A percentile compares a stretch with the other conserved stretches of the same genome.
Evolutionary conservation across 2,329 filamentous ascomycete species (phyloP).

Genomic region (Aspergillus pseudoviridinutans): DNA sequence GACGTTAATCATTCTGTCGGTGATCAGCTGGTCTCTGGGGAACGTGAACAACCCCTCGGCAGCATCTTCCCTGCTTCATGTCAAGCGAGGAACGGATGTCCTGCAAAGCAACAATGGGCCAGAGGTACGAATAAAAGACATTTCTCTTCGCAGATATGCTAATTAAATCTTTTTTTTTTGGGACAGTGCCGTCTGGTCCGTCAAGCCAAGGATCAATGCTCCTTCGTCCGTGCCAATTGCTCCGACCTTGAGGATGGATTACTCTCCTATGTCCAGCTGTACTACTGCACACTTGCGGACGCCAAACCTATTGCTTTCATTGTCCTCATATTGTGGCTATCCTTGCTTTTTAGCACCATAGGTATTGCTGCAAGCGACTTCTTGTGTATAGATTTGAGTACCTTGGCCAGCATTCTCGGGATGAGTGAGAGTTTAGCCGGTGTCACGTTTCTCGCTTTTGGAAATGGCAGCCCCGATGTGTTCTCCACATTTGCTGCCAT

Average conservation of each 20-base stretch:
- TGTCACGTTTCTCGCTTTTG: slow-evolving; percentile 93
- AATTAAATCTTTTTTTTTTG: not conserved
- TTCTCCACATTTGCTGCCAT: slow-evolving; percentile 99
- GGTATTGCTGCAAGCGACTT: slow-evolving; percentile 98
- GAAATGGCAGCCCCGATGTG: slow-evolving; percentile 95
- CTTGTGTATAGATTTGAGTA: slow-evolving; percentile 94
- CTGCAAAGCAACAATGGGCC: slow-evolving; percentile 19
- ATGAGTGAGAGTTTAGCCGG: slow-evolving; percentile 95
- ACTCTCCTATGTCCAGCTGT: slow-evolving; percentile 80
- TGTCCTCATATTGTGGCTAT: slow-evolving; percentile 77
- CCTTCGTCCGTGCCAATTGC: slow-evolving; percentile 78
- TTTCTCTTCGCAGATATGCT: slow-evolving; percentile 4
- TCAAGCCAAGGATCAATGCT: slow-evolving; percentile 73
- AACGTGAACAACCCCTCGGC: slow-evolving; percentile 5
- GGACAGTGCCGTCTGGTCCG: slow-evolving; percentile 74
- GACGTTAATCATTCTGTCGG: slow-evolving; percentile 30
- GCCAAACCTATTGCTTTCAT: slow-evolving; percentile 73
- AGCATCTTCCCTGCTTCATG: not conserved
- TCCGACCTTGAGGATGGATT: slow-evolving; percentile 85
- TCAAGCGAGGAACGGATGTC: slow-evolving; percentile 1
- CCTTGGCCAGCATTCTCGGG: slow-evolving; percentile 80
- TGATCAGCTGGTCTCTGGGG: slow-evolving; percentile 25
- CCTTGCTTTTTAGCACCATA: slow-evolving; percentile 89
- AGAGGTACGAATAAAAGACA: slow-evolving; percentile 21
- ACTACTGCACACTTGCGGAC: slow-evolving; percentile 74